A percentile compares a stretch with the other conserved stretches of the same genome.
Evolutionary conservation across 495 filamentous ascomycete species (phyloP).

Genomic region (Stereocaulon alpinum): DNA sequence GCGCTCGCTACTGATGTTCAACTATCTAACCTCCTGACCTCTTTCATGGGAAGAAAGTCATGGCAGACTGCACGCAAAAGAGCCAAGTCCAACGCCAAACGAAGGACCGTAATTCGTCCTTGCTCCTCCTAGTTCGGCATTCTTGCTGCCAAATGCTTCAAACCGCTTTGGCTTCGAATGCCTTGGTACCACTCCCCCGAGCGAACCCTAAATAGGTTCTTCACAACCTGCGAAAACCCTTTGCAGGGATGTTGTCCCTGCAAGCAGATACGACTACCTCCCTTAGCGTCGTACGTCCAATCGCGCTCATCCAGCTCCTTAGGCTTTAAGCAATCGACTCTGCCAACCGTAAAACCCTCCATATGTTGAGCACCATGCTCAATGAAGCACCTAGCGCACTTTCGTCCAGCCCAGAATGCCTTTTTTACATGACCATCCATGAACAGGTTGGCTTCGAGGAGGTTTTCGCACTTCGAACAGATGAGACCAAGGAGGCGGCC

Average conservation of each 20-base stretch:
- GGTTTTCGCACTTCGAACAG: not conserved
- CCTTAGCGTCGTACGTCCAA: not conserved
- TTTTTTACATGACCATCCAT: not conserved
- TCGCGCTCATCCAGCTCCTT: not conserved
- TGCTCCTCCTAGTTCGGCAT: no score
- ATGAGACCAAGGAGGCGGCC: not conserved
- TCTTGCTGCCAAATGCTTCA: no score
- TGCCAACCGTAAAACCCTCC: not conserved
- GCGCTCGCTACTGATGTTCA: not conserved
- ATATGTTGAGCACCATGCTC: not conserved
- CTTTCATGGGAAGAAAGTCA: no score
- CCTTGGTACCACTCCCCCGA: no score
- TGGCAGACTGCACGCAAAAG: no score
- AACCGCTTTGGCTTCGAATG: no score
- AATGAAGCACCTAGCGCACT: conserved; percentile 3
- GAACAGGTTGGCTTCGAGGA: not conserved
- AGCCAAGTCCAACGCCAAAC: no score
- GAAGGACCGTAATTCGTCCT: no score
- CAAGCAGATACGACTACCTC: no score
- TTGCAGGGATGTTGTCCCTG: no score
- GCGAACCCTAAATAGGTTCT: no score
- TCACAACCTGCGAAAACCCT: no score
- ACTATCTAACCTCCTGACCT: not conserved
- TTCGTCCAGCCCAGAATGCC: not conserved
- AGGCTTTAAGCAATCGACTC: not conserved